These are phyloP conservation scores for Collybia sp. DNA, from an alignment of 768 basidiomycete species.

Conservation along the genomic window DNA sequence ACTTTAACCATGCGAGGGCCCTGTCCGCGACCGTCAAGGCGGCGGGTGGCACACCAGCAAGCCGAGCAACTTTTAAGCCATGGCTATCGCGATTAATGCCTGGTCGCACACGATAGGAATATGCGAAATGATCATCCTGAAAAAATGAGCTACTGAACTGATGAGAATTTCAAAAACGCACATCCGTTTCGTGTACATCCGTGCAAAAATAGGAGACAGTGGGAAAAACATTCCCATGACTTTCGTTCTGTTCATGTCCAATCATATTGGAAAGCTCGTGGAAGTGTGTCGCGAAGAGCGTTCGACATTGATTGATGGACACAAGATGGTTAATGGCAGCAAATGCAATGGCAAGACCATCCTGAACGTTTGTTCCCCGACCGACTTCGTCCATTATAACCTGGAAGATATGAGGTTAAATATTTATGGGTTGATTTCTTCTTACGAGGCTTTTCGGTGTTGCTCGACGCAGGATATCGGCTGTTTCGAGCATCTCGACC, in stretches of 20 bases:
- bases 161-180: conserved; percentile 26
- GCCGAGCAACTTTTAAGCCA: conserved; percentile 82
- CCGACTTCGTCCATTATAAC: conserved; percentile 99
- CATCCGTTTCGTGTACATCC: conserved; percentile 74
- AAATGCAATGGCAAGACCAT: conserved; percentile 92
- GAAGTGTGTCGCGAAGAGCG: conserved; percentile 99
- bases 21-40: conserved; percentile 59
- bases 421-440: conserved; percentile 3
- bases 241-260: conserved; percentile 46
- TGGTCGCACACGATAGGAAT: conserved; percentile 73
- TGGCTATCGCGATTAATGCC: conserved; percentile 92
- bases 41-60: conserved; percentile 75
- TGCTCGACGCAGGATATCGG: conserved; percentile 82
- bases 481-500: conserved; percentile 97
- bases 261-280: conserved; percentile 90
- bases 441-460: conserved; percentile 79
- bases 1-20: conserved; percentile 37
- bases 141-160: background rate
- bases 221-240: conserved; percentile 35
- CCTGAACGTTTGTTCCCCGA: conserved; percentile 87
- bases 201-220: conserved; percentile 83
- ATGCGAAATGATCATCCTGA: conserved; percentile 76
- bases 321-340: conserved; percentile 82
- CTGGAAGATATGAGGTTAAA: conserved; percentile 28
- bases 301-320: conserved; percentile 65